A percentile compares a stretch with the other conserved stretches of the same genome.
Evolutionary conservation across 1,284 basidiomycete species (phyloP).

Genomic region (Heterobasidion annosum): DNA sequence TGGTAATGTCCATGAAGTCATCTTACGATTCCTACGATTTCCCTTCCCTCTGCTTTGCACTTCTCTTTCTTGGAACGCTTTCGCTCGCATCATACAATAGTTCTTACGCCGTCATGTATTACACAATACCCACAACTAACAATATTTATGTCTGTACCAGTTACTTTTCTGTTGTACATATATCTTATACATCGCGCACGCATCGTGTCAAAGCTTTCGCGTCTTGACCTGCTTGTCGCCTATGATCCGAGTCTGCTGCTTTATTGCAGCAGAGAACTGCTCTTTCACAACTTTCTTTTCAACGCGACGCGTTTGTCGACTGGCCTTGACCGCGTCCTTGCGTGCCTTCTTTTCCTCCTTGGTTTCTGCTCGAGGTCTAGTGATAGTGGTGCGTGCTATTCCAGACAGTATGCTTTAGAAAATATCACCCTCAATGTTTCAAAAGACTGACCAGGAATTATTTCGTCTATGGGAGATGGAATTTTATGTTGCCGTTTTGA

Average conservation of each 20-base stretch:
- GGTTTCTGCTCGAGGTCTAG: constrained; percentile 73
- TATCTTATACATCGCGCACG: background rate
- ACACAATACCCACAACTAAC: constrained; percentile 9
- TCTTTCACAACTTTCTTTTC: constrained; percentile 81
- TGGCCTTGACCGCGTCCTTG: constrained; percentile 82
- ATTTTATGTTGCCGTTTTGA: background rate
- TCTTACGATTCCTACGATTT: constrained; percentile 1
- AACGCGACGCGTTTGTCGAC: constrained; percentile 63
- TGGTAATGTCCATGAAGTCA: constrained; percentile 25
- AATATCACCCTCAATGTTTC: background rate
- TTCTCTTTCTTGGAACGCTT: background rate
- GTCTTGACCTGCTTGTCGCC: constrained; percentile 32
- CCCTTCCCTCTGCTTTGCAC: background rate
- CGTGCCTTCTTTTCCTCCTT: constrained; percentile 83
- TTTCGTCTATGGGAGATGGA: background rate
- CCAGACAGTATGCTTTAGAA: constrained; percentile 1
- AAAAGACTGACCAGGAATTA: background rate
- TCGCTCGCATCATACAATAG: background rate
- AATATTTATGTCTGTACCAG: constrained; percentile 4
- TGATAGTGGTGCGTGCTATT: constrained; percentile 35
- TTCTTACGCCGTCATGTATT: constrained; percentile 3
- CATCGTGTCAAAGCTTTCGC: constrained; percentile 18
- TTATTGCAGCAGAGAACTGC: constrained; percentile 68
- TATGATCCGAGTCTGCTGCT: constrained; percentile 55
- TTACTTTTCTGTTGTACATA: background rate